Base-by-base conservation (phyloP, 2,329 filamentous ascomycete species). In the Phyllosticta citrichinensis region DNA sequence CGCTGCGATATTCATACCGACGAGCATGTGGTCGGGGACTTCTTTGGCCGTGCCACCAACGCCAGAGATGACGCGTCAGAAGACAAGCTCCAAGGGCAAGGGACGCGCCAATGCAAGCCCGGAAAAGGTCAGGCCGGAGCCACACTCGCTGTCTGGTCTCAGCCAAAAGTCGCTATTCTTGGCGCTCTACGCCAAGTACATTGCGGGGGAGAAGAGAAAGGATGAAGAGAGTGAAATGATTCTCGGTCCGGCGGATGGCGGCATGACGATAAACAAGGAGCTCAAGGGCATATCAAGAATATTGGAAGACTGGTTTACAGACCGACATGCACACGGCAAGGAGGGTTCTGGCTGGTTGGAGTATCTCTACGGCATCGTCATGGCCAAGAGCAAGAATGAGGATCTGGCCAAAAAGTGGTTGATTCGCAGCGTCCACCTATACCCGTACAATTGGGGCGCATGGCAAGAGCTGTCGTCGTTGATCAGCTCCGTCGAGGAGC, bases 221-320 rank as follows among this genome's bases (percentile, higher is more conserved):
- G 90, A 96, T 68, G 94, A 99, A 74, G 93, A 97, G 62, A 91
- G 89, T 22, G 94, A 99, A 76, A 97, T 97, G 88, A 89, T 99
- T 57, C 85, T 97, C 75, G 94, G 94, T 0, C 93, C 94, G 1
- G 87, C 92, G 62, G 94, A 99, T 74, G 86, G 91, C 14, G 91
- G 92, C 1, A 86, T 87, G 33, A 89, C 90, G 1, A 76, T 85
- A 62, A 99, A 99, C 73, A 91, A 91, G 72, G 91, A 97, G 71
- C 77, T 99, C 30, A 80, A 88, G 2, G 81, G 83, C 0, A 83
- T 97, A 47, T 86, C 88, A 20, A 83, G 87, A 6, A 87, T 88
- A 33, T 77, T 99, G 33, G 86, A 94, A 65, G 82, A 84, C 22
- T 96, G 91, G 87, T 93, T 97, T 68, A 79, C 81, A 20, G 83